Evolutionary conservation across 2,329 filamentous ascomycete genomes (phyloP), one percentile per base, ranked within the genome.

Genomic region (Catunica adiposa): DNA sequence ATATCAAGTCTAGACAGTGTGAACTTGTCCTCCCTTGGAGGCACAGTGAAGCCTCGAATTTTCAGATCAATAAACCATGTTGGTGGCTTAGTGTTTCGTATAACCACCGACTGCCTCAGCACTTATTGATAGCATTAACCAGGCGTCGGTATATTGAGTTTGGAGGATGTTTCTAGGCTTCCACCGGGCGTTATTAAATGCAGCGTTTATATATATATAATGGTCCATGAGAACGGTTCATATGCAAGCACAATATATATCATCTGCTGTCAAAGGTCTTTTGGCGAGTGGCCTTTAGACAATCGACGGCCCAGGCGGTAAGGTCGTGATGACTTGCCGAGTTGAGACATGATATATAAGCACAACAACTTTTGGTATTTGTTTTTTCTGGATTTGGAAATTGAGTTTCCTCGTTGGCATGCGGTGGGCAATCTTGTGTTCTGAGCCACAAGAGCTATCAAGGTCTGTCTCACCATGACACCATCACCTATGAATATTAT

Each of bases 71-170:
- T 15, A 48, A 25, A 25, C 11, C 40, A 44, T n/a, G 11, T 25
- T 15, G 44, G 22, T 48, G 44, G 44, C 44, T 29, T 48, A 23
- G 44, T 48, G 44, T 48, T 48, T 48, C 44, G 3, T 48, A 48
- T 48, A 25, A 29, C 44, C 23, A 48, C 44, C 44, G 22, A 9
- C 14, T 17, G 2, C 11, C n/a, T 25, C 11, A 25, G 22, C 26
- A 25, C 20, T 7, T n/a, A 44, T 44, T n/a, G 20, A n/a, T n/a
- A 44, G n/a, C 15, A 17, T 44, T n/a, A 44, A 44, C 20, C 40
- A 4, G 40, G 40, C 11, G 11, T 44, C 40, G 40, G 20, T 44
- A 44, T 44, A 44, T 7, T 8, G 40, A 34, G 5, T 34, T 11
- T 5, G 29, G 29, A 5, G 29, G 11, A 11, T 34, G 29, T 34